phyloP scores from a whole-genome alignment of 768 basidiomycete species.

The Trametes cubensis region DNA sequence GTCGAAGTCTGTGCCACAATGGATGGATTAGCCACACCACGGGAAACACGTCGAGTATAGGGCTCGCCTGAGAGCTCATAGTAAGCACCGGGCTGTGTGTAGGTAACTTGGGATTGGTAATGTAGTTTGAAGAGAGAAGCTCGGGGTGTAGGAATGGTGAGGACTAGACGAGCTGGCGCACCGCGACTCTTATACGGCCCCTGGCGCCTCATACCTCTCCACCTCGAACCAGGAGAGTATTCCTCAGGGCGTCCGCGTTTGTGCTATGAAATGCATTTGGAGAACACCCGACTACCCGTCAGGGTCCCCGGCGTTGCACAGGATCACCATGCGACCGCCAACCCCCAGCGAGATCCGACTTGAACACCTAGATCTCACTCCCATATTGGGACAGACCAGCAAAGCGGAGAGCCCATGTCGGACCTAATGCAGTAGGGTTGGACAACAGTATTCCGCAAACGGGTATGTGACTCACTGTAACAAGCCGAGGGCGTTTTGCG shows the following conservation, averaged over 20 bases:
- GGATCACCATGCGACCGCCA: background rate
- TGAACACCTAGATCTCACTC: background rate
- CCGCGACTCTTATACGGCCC: background rate
- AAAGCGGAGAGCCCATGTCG: background rate
- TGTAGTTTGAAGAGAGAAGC: background rate
- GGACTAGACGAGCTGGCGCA: background rate
- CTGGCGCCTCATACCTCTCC: too few relatives aligned
- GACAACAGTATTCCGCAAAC: too few relatives aligned
- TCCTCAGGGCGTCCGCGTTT: background rate
- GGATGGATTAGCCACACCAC: background rate
- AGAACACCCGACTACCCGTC: background rate
- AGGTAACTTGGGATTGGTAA: background rate
- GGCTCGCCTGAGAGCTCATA: conserved; percentile 19
- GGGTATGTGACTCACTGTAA: too few relatives aligned
- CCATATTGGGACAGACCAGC: background rate
- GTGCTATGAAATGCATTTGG: background rate
- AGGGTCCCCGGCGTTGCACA: background rate
- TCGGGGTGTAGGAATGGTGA: background rate
- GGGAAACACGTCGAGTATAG: too few relatives aligned
- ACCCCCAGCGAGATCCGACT: background rate
- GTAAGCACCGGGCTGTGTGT: background rate
- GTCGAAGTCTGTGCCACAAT: conserved; percentile 4
- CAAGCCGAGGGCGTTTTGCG: too few relatives aligned
- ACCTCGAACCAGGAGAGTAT: too few relatives aligned
- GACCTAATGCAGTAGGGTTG: too few relatives aligned